Evolutionary conservation across 768 basidiomycete species (phyloP).

Genomic region (Psilocybe cyanescens): DNA sequence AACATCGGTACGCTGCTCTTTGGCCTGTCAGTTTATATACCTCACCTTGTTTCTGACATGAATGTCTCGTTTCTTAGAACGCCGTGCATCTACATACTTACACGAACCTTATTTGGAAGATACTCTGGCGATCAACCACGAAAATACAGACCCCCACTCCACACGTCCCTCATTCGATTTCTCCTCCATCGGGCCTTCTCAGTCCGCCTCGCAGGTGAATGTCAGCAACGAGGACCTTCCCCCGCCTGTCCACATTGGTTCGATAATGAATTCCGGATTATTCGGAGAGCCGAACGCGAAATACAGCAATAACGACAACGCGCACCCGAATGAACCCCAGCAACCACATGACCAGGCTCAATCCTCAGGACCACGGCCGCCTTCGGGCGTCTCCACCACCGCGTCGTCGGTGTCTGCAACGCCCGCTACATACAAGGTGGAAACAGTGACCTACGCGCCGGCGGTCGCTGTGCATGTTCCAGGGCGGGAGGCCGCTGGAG

Average conservation of each 20-base stretch:
- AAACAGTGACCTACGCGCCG: conserved; percentile 28
- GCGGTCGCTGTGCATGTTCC: conserved; percentile 24
- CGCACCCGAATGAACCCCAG: background rate
- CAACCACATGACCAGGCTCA: conserved; percentile 5
- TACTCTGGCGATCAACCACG: conserved; percentile 1
- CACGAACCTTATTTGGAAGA: background rate
- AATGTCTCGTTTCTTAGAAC: conserved; percentile 7
- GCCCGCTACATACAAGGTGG: conserved; percentile 23
- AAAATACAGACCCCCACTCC: conserved; percentile 14
- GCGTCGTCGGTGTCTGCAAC: conserved; percentile 21
- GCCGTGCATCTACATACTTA: conserved; percentile 1
- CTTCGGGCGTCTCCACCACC: conserved; percentile 17
- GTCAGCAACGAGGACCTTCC: conserved; percentile 29
- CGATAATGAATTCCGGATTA: conserved; percentile 19
- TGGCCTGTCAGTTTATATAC: background rate
- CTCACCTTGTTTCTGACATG: conserved; percentile 4
- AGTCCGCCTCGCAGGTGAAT: conserved; percentile 74
- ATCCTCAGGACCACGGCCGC: conserved; percentile 9
- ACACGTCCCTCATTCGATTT: conserved; percentile 49
- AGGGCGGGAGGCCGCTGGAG: background rate
- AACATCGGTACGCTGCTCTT: conserved; percentile 4
- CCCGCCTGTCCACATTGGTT: conserved; percentile 12
- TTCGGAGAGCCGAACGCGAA: conserved; percentile 13
- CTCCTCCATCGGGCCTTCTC: conserved; percentile 76
- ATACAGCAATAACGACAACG: conserved; percentile 14